phyloP scores from a whole-genome alignment of 192 early-diverging fungal species.

The Coemansia sp. region DNA sequence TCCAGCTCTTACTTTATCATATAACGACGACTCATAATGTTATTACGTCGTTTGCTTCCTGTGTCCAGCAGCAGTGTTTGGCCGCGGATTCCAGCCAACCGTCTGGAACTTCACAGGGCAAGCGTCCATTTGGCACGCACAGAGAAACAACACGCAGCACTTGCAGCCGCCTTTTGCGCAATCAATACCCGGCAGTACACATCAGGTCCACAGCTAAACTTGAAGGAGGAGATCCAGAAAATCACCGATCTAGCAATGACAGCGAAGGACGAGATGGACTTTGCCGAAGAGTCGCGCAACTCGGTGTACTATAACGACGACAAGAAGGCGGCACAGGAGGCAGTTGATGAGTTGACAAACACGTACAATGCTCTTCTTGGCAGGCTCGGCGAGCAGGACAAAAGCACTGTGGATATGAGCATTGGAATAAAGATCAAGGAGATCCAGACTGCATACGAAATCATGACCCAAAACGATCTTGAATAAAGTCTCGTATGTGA shows the following conservation, averaged over 20 bases:
- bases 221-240: conserved; percentile 51
- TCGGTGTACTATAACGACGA: conserved; percentile 57
- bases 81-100: not conserved
- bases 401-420: conserved; percentile 20
- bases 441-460: conserved; percentile 53
- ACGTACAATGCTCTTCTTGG: conserved; percentile 34
- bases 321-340: conserved; percentile 46
- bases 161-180: not conserved
- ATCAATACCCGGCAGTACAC: not conserved
- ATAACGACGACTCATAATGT: not conserved
- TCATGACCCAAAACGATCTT: conserved; percentile 49
- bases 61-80: not conserved
- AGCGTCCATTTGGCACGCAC: not conserved
- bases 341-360: conserved; percentile 46
- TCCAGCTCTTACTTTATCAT: not conserved
- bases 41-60: not conserved
- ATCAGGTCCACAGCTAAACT: conserved; percentile 6
- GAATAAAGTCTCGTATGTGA: conserved; percentile 3
- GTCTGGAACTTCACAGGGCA: not conserved
- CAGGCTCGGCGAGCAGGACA: conserved; percentile 30
- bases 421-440: conserved; percentile 57
- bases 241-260: conserved; percentile 51
- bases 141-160: not conserved
- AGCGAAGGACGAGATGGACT: conserved; percentile 57
- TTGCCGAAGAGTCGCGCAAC: conserved; percentile 55